A percentile compares a stretch with the other conserved stretches of the same genome.
Conservation (phyloP, 306 rosid species). For the Fragaria ananassa region DNA sequence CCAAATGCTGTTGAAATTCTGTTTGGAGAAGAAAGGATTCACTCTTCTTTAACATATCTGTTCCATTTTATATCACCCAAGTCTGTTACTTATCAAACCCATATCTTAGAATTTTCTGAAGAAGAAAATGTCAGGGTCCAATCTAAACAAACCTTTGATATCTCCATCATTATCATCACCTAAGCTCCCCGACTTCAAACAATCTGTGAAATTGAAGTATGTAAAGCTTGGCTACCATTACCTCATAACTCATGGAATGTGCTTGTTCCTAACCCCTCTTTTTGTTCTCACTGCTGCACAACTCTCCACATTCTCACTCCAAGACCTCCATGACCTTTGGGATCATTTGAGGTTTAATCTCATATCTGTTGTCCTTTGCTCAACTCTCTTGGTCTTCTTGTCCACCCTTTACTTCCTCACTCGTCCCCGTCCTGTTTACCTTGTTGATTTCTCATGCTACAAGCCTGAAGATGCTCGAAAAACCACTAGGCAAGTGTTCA, state of each 20-base stretch:
- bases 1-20: slow-evolving; percentile 10
- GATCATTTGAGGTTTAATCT: slow-evolving; percentile 46
- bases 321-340: slow-evolving; percentile 48
- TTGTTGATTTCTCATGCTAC: slow-evolving; percentile 60
- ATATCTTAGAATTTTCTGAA: background rate
- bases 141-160: slow-evolving; percentile 26
- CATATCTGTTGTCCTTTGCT: slow-evolving; percentile 38
- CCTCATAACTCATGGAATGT: slow-evolving; percentile 59
- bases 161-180: slow-evolving; percentile 21
- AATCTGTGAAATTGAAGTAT: slow-evolving; percentile 53
- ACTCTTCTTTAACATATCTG: slow-evolving; percentile 16
- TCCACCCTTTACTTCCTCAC: slow-evolving; percentile 47
- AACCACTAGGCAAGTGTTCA: slow-evolving; percentile 53
- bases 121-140: slow-evolving; percentile 38
- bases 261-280: slow-evolving; percentile 41
- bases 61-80: slow-evolving; percentile 14
- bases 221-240: slow-evolving; percentile 60
- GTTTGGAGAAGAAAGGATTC: slow-evolving; percentile 14
- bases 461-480: slow-evolving; percentile 53
- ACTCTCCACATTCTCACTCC: slow-evolving; percentile 42
- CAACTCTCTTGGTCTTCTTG: slow-evolving; percentile 45
- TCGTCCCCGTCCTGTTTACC: slow-evolving; percentile 45
- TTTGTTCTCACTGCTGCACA: slow-evolving; percentile 32
- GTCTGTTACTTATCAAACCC: background rate
- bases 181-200: slow-evolving; percentile 51